Conservation (phyloP, 176 grass and related monocot species). For the Typha latifolia region DNA sequence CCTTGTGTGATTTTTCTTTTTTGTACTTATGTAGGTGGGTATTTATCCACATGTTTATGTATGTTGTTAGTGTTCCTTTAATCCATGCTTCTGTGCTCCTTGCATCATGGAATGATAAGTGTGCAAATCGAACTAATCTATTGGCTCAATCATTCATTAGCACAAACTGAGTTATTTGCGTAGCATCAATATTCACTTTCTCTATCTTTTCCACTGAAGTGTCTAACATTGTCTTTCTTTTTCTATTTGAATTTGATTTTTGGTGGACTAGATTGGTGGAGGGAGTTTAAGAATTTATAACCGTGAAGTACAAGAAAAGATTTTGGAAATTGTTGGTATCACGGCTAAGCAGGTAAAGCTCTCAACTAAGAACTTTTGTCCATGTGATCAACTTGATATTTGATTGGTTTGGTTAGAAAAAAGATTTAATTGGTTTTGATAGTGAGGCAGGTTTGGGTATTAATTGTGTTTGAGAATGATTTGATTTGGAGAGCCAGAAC, state of each 20-base stretch:
- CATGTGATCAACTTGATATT: neutral
- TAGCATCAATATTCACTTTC: neutral
- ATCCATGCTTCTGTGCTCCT: no score
- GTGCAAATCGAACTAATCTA: no score
- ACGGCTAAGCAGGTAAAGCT: constrained; percentile 54
- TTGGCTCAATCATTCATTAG: no score
- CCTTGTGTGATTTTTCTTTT: no score
- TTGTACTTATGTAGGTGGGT: no score
- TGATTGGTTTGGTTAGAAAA: neutral
- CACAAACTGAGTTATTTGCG: neutral
- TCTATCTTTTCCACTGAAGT: neutral
- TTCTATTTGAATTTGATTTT: neutral
- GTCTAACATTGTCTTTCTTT: neutral
- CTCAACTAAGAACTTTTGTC: constrained; percentile 1
- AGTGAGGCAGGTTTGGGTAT: no score
- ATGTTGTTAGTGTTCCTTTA: no score
- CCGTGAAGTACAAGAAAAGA: constrained; percentile 77
- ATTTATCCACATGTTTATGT: no score
- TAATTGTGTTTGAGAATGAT: no score
- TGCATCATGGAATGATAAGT: no score
- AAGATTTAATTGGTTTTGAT: no score
- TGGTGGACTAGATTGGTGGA: constrained; percentile 55
- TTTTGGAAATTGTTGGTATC: constrained; percentile 85
- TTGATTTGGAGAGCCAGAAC: no score
- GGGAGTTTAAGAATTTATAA: constrained; percentile 96